Evolutionary conservation across 805 yeast genomes (phyloP), one percentile per base, ranked within the genome.

Genomic region (Myxozyma mucilagina): DNA sequence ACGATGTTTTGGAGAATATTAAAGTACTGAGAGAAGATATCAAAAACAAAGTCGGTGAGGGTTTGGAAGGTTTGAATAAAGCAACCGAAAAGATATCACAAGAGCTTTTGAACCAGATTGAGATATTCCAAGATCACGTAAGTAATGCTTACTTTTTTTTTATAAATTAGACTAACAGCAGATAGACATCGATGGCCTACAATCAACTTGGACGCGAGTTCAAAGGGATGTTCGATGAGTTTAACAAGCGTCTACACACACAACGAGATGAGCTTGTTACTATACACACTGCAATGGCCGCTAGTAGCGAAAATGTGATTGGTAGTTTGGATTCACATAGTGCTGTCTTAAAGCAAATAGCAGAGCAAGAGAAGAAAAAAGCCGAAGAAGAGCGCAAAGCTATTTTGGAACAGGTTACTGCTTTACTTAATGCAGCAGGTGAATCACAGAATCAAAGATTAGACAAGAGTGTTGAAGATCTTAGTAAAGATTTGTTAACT

Each of bases 191-290:
- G 20, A 61, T 65, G 24, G 51, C 68, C 20, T 67, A 60, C 54
- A 67, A 65, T 29, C 57, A 57, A 35, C 60, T 67, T 39, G 70
- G 70, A 2, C 63, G 66, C 9, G 69, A 67, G 16, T 56, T 65
- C 47, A 67, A 67, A 48, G 44, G 61, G 4, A 42, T 67, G 24
- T 65, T 67, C 60, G 70, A 66, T n/a, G 66, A 60, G 8, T 34
- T 62, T 18, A 67, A 67, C 41, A 53, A 48, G 18, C 69, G 66
- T 35, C 31, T 66, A 45, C 43, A 57, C 16, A 38, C 56, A 14
- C 70, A 67, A 53, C 53, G 56, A 10, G 50, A 53, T 29, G 70
- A 67, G 43, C 60, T 67, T 16, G 67, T 60, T 43, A 42, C 56
- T 18, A 42, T 67, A 10, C 68, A 63, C 34, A 56, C 49, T 1